phyloP scores from a whole-genome alignment of 2,329 filamentous ascomycete genomes.

The Akanthomyces muscarius region DNA sequence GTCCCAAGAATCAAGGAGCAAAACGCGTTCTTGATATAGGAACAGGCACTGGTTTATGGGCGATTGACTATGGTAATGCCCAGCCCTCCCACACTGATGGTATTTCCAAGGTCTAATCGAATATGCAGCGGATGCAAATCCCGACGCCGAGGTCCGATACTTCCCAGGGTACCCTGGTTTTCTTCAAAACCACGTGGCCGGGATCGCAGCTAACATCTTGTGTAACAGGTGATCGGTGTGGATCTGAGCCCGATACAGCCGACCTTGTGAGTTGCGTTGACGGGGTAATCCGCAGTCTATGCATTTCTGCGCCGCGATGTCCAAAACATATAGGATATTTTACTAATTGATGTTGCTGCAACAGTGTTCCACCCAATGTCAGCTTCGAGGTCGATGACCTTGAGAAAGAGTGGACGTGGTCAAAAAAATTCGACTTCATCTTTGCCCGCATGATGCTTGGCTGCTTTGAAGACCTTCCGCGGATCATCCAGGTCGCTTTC shows the following conservation, averaged over 20 bases:
- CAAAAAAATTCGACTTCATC: slow-evolving; percentile 38
- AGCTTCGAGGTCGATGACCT: slow-evolving; percentile 44
- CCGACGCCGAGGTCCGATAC: slow-evolving; percentile 26
- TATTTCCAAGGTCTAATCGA: slow-evolving; percentile 11
- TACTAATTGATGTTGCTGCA: background rate
- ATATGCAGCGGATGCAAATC: slow-evolving; percentile 27
- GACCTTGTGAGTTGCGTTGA: slow-evolving; percentile 25
- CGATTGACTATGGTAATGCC: slow-evolving; percentile 39
- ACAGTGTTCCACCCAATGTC: slow-evolving; percentile 46
- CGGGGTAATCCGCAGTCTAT: background rate
- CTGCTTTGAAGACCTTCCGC: slow-evolving; percentile 33
- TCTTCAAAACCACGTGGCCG: background rate
- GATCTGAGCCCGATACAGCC: slow-evolving; percentile 43
- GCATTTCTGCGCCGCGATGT: too few species aligned
- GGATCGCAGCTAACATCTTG: background rate
- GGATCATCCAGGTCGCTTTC: slow-evolving; percentile 35
- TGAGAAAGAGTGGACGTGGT: slow-evolving; percentile 38
- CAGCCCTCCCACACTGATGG: background rate
- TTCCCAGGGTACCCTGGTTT: background rate
- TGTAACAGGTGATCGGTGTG: slow-evolving; percentile 32
- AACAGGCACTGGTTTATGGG: slow-evolving; percentile 46
- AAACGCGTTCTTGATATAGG: slow-evolving; percentile 41
- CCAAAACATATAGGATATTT: background rate
- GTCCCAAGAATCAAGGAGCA: slow-evolving; percentile 22
- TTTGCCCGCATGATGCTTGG: slow-evolving; percentile 38